Conservation (phyloP, 2,329 filamentous ascomycete genomes). For the Pseudocercospora eumusae region DNA sequence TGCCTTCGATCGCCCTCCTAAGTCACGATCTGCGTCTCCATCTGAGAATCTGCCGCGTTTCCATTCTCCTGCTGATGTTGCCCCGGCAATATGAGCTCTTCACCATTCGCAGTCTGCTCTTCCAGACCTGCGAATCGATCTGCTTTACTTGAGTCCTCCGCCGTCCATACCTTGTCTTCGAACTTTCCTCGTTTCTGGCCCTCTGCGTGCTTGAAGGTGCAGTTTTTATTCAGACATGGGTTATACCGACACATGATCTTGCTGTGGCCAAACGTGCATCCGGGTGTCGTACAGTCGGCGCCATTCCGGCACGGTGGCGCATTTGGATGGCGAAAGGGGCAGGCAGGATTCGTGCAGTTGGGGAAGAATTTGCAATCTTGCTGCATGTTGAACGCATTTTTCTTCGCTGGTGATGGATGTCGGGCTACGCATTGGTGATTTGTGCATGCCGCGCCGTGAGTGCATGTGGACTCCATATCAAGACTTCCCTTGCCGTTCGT, state of each 20-base stretch:
- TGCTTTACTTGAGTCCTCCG: slow-evolving; percentile 48
- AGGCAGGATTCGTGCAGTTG: slow-evolving; percentile 86
- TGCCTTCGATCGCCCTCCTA: not conserved
- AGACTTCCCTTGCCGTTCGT: slow-evolving; percentile 68
- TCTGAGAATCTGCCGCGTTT: slow-evolving; percentile 7
- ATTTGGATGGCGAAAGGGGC: slow-evolving; percentile 83
- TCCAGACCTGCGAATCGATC: slow-evolving; percentile 35
- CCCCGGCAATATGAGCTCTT: slow-evolving; percentile 41
- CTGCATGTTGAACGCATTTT: slow-evolving; percentile 77
- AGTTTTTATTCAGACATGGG: slow-evolving; percentile 86
- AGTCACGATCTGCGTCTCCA: slow-evolving; percentile 10
- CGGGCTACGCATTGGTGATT: slow-evolving; percentile 91
- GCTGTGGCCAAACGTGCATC: slow-evolving; percentile 88
- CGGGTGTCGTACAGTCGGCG: slow-evolving; percentile 75
- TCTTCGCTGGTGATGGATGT: slow-evolving; percentile 87
- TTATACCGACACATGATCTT: slow-evolving; percentile 85
- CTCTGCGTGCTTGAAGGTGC: slow-evolving; percentile 85
- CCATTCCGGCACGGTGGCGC: slow-evolving; percentile 91
- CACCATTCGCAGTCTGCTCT: slow-evolving; percentile 29
- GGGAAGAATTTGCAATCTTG: slow-evolving; percentile 89
- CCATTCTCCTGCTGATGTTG: slow-evolving; percentile 21
- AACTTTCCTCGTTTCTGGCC: slow-evolving; percentile 82
- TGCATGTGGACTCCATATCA: slow-evolving; percentile 78
- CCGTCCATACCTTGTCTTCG: slow-evolving; percentile 88
- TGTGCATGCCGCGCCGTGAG: slow-evolving; percentile 88